Base-by-base conservation (phyloP, 495 filamentous ascomycete species). In the Letharia lupina region DNA sequence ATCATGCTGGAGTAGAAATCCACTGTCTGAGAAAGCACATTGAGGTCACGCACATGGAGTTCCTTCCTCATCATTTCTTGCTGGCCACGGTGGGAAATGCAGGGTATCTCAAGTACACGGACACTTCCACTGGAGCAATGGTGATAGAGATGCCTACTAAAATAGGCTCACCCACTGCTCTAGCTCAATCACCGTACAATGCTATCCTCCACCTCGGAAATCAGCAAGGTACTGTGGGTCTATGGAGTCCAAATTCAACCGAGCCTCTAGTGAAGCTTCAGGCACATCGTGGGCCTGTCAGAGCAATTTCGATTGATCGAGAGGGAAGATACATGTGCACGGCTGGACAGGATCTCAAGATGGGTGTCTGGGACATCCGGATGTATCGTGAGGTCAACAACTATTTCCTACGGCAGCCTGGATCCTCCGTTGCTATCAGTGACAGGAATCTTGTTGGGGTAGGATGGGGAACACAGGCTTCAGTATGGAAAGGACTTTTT, bases 251-350 rank as follows among this genome's bases (percentile, higher is more conserved):
- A 0, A 98, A 97, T 74, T 87, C 87, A 4, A 81, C 86, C 35
- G 90, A 89, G 16, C 89, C 93, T 0, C 81, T 96, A 9, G 94
- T 96, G 20, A 98, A 97, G 76, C 84, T 96, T 44, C 85, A 95
- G n/a, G 88, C 90, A n/a, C 91, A 98, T 78, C 85, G 85, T 62
- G 94, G 95, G 2, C 94, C 95, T n/a, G 94, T 98, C 20, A 86
- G 93, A 58, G 85, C 87, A 0, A 74, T 96, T 37, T 90, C 91
- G 18, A 82, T 98, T 40, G 93, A 98, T 72, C 83, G 93, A 54
- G 87, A 91, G 75, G 94, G 94, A 35, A 85, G 89, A 60, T 98
- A 98, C 77, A 98, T 98, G 93, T 90, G 95, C 18, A 89, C 93
- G 1, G 87, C 91, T 4, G 95, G 94, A 8, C 90, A 95, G 70